These are phyloP conservation scores for Globisporangium nagaii DNA, from an alignment of 352 stramenopile species.

Conservation along the genomic window DNA sequence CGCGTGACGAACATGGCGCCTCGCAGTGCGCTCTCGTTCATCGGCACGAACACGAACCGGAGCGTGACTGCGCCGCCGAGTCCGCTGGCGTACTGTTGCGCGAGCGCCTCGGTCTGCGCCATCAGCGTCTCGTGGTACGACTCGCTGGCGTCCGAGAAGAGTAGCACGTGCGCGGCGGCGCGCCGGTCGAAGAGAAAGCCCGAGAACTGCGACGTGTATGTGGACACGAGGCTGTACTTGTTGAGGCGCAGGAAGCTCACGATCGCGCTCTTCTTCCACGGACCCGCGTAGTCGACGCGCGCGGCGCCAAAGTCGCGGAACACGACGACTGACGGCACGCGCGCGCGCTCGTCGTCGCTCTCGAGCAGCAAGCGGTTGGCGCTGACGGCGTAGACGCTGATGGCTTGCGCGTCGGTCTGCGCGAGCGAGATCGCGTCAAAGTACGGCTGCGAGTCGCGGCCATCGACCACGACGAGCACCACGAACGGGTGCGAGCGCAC, in stretches of 20 bases:
- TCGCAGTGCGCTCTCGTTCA: constrained; percentile 16
- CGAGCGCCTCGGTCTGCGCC: constrained; percentile 8
- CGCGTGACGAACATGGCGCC: constrained; percentile 23
- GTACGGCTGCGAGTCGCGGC: constrained; percentile 23
- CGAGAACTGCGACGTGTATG: constrained; percentile 15
- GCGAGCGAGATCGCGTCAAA: constrained; percentile 27
- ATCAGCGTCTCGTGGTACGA: constrained; percentile 15
- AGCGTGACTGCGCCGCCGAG: constrained; percentile 4
- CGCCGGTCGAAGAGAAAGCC: constrained; percentile 24
- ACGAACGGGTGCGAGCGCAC: constrained; percentile 21
- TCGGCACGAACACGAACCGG: constrained; percentile 26
- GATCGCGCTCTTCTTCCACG: constrained; percentile 23
- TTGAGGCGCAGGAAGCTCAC: constrained; percentile 22
- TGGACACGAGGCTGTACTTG: constrained; percentile 28
- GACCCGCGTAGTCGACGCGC: constrained; percentile 10
- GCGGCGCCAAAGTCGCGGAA: constrained; percentile 25
- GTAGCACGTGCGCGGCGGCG: constrained; percentile 24
- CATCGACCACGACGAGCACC: constrained; percentile 28
- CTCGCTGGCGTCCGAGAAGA: constrained; percentile 22
- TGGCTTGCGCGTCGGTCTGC: constrained; percentile 17
- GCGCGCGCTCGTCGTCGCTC: neutral
- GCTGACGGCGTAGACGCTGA: constrained; percentile 18
- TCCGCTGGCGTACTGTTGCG: constrained; percentile 8
- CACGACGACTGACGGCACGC: constrained; percentile 19
- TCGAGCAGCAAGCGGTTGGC: constrained; percentile 18